Percentiles rank a stretch among this genome's conserved stretches.
Conservation (phyloP, 805 yeast species). For the Suhomyces xylopsoci region DNA sequence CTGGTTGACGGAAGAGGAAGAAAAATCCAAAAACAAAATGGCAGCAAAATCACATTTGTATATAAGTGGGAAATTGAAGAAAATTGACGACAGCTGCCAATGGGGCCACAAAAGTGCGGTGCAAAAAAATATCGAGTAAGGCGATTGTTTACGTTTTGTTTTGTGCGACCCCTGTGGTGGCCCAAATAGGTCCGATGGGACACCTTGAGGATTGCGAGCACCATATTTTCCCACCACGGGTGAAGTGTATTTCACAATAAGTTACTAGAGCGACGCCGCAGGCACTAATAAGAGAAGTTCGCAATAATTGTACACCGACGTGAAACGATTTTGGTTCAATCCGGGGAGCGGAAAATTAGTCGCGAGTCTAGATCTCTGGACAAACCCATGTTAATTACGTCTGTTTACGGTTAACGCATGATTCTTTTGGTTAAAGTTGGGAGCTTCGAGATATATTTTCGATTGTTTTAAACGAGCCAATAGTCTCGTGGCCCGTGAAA, state of each 20-base stretch:
- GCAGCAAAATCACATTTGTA: not conserved
- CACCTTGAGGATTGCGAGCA: not conserved
- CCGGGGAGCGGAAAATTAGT: not conserved
- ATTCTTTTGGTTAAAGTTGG: not conserved
- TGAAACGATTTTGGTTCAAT: not conserved
- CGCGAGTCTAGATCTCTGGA: not conserved
- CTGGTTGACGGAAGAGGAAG: constrained; percentile 13
- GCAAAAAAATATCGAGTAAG: not conserved
- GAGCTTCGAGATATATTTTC: not conserved
- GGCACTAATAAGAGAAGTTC: not conserved
- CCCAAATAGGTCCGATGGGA: not conserved
- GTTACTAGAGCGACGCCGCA: not conserved
- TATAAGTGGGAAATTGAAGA: not conserved
- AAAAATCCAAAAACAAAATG: not conserved
- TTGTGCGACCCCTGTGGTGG: not conserved
- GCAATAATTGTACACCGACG: not conserved
- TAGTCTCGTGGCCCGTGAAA: not conserved
- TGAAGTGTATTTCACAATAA: not conserved
- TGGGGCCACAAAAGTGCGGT: not conserved
- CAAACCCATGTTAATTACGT: not conserved
- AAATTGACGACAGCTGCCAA: not conserved
- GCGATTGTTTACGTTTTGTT: constrained; percentile 1
- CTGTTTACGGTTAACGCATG: not conserved
- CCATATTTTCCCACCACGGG: not conserved
- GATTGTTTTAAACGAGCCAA: not conserved